phyloP scores from a whole-genome alignment of 345 rosid species.

The Clausena lansium region DNA sequence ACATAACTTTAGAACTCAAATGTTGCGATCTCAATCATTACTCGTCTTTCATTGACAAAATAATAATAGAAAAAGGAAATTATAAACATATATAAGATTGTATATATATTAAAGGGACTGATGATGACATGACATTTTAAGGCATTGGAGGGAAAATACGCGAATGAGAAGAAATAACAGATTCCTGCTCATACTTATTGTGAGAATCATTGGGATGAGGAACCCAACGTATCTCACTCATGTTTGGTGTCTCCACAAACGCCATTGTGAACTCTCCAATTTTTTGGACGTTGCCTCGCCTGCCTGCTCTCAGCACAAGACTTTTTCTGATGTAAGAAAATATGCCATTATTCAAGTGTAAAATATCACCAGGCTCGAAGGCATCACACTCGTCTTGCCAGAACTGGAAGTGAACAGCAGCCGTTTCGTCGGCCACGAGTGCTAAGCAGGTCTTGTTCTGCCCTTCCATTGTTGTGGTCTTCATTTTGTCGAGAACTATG shows the following conservation, averaged over 20 bases:
- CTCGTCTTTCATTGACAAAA: too few species aligned
- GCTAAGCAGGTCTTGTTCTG: conserved; percentile 53
- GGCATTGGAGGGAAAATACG: conserved; percentile 53
- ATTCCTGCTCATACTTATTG: conserved; percentile 44
- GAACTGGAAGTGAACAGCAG: conserved; percentile 67
- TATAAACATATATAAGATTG: too few species aligned
- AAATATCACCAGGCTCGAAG: conserved; percentile 58
- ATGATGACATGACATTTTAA: neutral
- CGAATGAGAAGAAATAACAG: conserved; percentile 53
- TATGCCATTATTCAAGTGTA: conserved; percentile 53
- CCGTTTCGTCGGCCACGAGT: conserved; percentile 68
- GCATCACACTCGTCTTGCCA: conserved; percentile 77
- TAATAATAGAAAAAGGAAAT: too few species aligned
- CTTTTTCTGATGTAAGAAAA: conserved; percentile 59
- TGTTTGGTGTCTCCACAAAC: conserved; percentile 72
- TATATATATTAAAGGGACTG: too few species aligned
- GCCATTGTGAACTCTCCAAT: conserved; percentile 61
- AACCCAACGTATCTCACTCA: conserved; percentile 70
- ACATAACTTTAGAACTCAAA: too few species aligned
- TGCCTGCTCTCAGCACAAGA: conserved; percentile 59
- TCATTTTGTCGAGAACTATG: conserved; percentile 53
- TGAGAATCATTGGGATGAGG: conserved; percentile 46
- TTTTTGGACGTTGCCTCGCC: conserved; percentile 58
- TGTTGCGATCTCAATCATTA: too few species aligned
- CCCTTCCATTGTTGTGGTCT: conserved; percentile 25